phyloP scores from a whole-genome alignment of 2,329 filamentous ascomycete genomes.

The Penicillium sclerotigenum region DNA sequence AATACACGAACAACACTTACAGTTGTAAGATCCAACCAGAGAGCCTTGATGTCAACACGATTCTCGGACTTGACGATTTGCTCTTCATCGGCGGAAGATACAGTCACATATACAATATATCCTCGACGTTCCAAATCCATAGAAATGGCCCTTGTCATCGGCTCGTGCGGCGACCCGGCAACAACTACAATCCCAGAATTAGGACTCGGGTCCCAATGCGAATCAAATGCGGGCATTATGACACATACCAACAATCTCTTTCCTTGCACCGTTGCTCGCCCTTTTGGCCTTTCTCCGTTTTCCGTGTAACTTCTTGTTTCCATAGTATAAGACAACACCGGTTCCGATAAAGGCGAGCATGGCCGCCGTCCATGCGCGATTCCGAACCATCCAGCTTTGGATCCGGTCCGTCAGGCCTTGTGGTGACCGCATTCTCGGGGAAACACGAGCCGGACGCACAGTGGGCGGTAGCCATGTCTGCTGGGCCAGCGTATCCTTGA shows the following conservation, averaged over 20 bases:
- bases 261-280: slow-evolving; percentile 76
- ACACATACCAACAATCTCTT: slow-evolving; percentile 67
- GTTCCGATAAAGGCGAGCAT: slow-evolving; percentile 69
- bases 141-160: slow-evolving; percentile 77
- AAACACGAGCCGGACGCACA: slow-evolving; percentile 53
- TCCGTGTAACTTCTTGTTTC: slow-evolving; percentile 57
- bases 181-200: slow-evolving; percentile 58
- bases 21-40: slow-evolving; percentile 73
- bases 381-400: slow-evolving; percentile 67
- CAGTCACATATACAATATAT: slow-evolving; percentile 90
- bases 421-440: slow-evolving; percentile 32
- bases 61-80: slow-evolving; percentile 70
- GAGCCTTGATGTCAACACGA: slow-evolving; percentile 75
- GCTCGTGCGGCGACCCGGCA: slow-evolving; percentile 80
- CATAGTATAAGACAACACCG: slow-evolving; percentile 55
- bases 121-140: slow-evolving; percentile 86
- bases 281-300: slow-evolving; percentile 72
- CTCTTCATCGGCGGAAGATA: slow-evolving; percentile 81
- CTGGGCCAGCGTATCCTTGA: slow-evolving; percentile 67
- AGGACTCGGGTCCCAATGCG: slow-evolving; percentile 10
- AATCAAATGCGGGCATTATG: slow-evolving; percentile 9
- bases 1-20: slow-evolving; percentile 23
- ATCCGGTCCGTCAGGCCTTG: slow-evolving; percentile 52
- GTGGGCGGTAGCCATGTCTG: slow-evolving; percentile 70
- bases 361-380: slow-evolving; percentile 71